Conservation (phyloP, 192 early-diverging fungal genomes). For the Helicostylum pulchrum region DNA sequence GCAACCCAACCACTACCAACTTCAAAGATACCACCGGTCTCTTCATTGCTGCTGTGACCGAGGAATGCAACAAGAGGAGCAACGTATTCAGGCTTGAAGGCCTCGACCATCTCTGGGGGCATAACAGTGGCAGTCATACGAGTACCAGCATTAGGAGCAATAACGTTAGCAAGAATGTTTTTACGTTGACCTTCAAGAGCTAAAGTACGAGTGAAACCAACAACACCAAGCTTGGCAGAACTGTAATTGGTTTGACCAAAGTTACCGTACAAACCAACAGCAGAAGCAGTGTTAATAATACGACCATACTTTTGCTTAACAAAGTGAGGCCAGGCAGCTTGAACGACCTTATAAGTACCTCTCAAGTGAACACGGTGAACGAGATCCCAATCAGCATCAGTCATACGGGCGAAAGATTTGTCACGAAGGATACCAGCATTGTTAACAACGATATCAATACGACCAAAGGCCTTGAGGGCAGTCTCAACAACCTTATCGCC, state of each 20-base stretch:
- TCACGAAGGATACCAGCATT: slow-evolving; percentile 98
- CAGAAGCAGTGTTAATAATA: slow-evolving; percentile 92
- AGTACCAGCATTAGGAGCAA: slow-evolving; percentile 97
- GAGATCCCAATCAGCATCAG: slow-evolving; percentile 93
- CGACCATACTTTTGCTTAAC: slow-evolving; percentile 91
- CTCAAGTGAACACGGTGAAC: slow-evolving; percentile 88
- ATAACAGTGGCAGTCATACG: slow-evolving; percentile 96
- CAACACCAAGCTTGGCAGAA: slow-evolving; percentile 83
- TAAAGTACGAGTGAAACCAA: slow-evolving; percentile 88
- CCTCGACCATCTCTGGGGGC: slow-evolving; percentile 92
- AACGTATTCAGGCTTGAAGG: slow-evolving; percentile 95
- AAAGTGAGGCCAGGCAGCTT: slow-evolving; percentile 96
- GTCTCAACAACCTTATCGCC: slow-evolving; percentile 92
- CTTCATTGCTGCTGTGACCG: slow-evolving; percentile 71
- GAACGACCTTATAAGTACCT: slow-evolving; percentile 89
- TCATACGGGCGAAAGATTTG: slow-evolving; percentile 88
- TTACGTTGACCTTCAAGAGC: slow-evolving; percentile 87
- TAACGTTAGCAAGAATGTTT: slow-evolving; percentile 92
- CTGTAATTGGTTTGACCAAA: slow-evolving; percentile 61
- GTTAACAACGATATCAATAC: slow-evolving; percentile 86
- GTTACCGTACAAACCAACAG: slow-evolving; percentile 94
- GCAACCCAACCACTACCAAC: slow-evolving; percentile 93
- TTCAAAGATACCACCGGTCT: slow-evolving; percentile 91
- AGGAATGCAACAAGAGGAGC: slow-evolving; percentile 92
- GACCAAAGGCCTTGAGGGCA: slow-evolving; percentile 80